Base-by-base conservation (phyloP, 352 stramenopile genomes). In the Pythium rishiriense region DNA sequence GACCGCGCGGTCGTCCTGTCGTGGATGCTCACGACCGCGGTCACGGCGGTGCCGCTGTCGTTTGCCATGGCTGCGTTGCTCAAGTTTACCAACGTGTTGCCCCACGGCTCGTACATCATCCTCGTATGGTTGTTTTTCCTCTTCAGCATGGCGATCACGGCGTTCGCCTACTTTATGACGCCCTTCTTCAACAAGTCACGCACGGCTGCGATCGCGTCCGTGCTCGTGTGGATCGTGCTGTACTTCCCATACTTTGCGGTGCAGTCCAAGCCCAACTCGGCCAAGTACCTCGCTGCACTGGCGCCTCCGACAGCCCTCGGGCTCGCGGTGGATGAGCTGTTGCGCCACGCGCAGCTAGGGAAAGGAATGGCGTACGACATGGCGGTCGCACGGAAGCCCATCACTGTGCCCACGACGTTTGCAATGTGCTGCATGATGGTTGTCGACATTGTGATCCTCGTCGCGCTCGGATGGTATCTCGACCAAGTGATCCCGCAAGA, bases 401-500 rank as follows among this genome's bases (percentile, higher is more conserved):
- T 90, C 42, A 79, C 70, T 33, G 76, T 86, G 0, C 76, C 79
- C 1, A 79, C 67, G 3, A 71, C 79, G 0, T 66, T 76, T 28
- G 41, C 56, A 1, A 90, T 91, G 80, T 81, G 73, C 58, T 68
- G 81, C 28, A 79, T 91, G 39, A 62, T 91, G 2, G 29, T 89
- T n/a, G 39, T 95, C 1, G 94, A 98, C 63, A 72, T 79, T 0
- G 31, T 96, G 21, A 25, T 98, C 5, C 92, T 97, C 29, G 75
- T 85, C 29, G 28, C 76, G 0, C 53, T 98, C 0, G 91, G 84
- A 4, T 96, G 80, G 77, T 98, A 98, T 68, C 65, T 98, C 2
- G 92, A 97, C 61, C 81, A 96, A 60, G 87, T 98, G 2, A 54
- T 98, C 17, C 95, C 95, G 2, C 87, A 90, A 45, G 77, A 98